These are phyloP conservation scores for Atkinsonella texensis DNA, from an alignment of 2,329 filamentous ascomycete species.

Conservation along the genomic window DNA sequence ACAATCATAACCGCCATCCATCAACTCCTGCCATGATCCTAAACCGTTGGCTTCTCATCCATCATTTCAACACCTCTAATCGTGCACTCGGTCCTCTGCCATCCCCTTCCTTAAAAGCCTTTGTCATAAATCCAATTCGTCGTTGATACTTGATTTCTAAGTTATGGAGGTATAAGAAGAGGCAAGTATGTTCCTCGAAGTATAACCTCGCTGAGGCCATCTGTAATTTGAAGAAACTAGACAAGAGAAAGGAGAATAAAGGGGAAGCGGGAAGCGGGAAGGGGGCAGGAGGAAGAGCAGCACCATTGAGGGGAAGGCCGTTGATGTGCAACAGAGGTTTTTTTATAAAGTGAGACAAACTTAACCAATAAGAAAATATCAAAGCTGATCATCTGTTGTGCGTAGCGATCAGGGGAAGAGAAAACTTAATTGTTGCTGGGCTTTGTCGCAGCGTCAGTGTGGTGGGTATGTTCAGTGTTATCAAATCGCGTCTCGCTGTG, in stretches of 20 bases:
- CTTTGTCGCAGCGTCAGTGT: background rate
- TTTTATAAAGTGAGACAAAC: background rate
- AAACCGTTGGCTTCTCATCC: background rate
- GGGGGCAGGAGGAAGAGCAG: constrained; percentile 2
- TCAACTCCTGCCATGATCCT: constrained; percentile 7
- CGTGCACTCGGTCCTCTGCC: too few species aligned
- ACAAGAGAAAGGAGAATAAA: constrained; percentile 6
- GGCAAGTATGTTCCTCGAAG: background rate
- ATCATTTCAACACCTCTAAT: background rate
- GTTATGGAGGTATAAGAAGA: constrained; percentile 5
- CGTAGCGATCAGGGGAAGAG: constrained; percentile 5
- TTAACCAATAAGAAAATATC: constrained; percentile 2
- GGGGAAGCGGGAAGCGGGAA: constrained; percentile 2
- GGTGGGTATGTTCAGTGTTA: constrained; percentile 7
- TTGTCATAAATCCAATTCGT: constrained; percentile 13
- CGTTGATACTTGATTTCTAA: constrained; percentile 6
- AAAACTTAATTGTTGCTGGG: background rate
- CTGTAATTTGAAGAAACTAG: background rate
- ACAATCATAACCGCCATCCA: constrained; percentile 16
- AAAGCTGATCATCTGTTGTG: background rate
- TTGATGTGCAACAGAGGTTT: background rate
- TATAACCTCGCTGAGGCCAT: background rate
- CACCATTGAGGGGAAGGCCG: background rate
- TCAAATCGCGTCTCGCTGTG: constrained; percentile 7
- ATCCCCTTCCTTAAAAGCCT: background rate